Conservation (phyloP, 371 early-diverging fungal species). For the Mortierella sp. region DNA sequence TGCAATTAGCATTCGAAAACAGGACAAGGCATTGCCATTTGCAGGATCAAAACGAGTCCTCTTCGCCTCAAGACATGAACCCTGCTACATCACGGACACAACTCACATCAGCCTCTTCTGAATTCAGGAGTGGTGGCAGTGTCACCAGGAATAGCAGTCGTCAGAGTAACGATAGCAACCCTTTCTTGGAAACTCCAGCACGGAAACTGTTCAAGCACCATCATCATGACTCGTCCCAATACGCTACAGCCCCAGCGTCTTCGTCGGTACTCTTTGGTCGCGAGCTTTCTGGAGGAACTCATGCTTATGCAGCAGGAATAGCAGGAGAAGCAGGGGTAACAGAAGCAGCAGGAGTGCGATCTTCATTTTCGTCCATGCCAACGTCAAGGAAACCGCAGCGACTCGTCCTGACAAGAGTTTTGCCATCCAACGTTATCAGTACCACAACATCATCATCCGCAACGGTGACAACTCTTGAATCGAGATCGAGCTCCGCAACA, state of each 20-base stretch:
- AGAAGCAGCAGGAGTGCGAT: not conserved
- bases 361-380: not conserved
- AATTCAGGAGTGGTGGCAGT: not conserved
- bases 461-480: not conserved
- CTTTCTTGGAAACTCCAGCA: slow-evolving; percentile 32
- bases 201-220: slow-evolving; percentile 29
- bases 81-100: not conserved
- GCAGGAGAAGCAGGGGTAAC: not conserved
- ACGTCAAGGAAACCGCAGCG: slow-evolving; percentile 21
- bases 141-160: not conserved
- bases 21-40: not conserved
- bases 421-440: slow-evolving; percentile 20
- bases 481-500: no score
- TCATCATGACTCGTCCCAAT: not conserved
- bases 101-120: not conserved
- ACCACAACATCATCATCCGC: not conserved
- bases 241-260: not conserved
- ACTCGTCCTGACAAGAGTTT: slow-evolving; percentile 36
- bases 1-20: not conserved
- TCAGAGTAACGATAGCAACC: slow-evolving; percentile 20
- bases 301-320: not conserved
- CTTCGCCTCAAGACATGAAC: not conserved
- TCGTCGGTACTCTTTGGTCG: not conserved
- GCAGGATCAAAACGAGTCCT: not conserved
- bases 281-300: not conserved